These are phyloP conservation scores for Cyclaneusma minus DNA, from an alignment of 2,329 filamentous ascomycete species.

Conservation along the genomic window DNA sequence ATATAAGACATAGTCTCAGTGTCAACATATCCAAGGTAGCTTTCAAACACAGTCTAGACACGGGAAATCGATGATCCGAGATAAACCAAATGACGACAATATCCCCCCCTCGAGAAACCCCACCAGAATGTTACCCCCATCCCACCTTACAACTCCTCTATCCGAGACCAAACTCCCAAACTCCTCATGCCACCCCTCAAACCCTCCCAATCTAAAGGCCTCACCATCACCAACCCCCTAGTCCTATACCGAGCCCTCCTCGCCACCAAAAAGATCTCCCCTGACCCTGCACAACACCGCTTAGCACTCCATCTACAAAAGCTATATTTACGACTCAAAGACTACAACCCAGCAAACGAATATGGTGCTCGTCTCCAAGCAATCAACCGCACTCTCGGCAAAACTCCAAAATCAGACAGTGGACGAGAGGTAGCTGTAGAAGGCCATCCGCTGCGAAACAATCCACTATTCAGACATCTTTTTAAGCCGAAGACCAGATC, in stretches of 20 bases:
- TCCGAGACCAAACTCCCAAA: conserved; percentile 2
- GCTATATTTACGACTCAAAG: conserved; percentile 59
- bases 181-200: conserved; percentile 18
- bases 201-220: conserved; percentile 24
- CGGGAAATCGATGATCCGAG: too few relatives aligned
- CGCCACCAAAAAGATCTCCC: conserved; percentile 47
- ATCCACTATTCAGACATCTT: conserved; percentile 42
- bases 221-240: conserved; percentile 55
- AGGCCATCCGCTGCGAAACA: conserved; percentile 39
- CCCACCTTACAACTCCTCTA: too few relatives aligned
- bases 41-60: too few relatives aligned
- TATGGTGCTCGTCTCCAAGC: conserved; percentile 51
- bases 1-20: too few relatives aligned
- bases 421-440: conserved; percentile 29
- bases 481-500: conserved; percentile 37
- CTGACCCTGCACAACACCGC: conserved; percentile 58
- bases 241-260: conserved; percentile 62
- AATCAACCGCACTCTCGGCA: conserved; percentile 32
- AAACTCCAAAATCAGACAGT: conserved; percentile 16
- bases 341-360: conserved; percentile 59
- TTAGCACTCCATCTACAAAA: conserved; percentile 64
- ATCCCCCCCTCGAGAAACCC: too few relatives aligned
- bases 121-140: too few relatives aligned
- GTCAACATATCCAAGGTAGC: too few relatives aligned
- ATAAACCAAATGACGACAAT: too few relatives aligned